Conservation (phyloP, 495 filamentous ascomycete species). For the Margaritispora aquatica region DNA sequence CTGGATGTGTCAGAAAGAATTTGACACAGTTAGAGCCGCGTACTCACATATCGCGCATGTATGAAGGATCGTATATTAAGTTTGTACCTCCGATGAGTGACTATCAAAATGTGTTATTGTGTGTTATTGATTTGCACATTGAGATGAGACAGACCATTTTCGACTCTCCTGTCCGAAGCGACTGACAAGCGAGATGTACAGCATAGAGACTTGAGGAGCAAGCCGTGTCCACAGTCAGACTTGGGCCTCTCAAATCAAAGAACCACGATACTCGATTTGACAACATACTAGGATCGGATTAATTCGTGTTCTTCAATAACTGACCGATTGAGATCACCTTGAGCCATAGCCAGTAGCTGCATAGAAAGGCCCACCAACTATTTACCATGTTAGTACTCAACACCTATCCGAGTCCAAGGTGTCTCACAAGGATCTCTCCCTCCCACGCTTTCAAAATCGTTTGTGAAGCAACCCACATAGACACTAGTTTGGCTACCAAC, state of each 20-base stretch:
- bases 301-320: slow-evolving; percentile 19
- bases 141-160: slow-evolving; percentile 23
- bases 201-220: slow-evolving; percentile 48
- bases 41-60: slow-evolving; percentile 20
- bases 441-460: slow-evolving; percentile 31
- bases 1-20: not conserved
- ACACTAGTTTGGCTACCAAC: slow-evolving; percentile 23
- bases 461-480: slow-evolving; percentile 30
- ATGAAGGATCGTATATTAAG: slow-evolving; percentile 9
- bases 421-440: slow-evolving; percentile 26
- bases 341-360: slow-evolving; percentile 8
- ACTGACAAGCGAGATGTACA: slow-evolving; percentile 21
- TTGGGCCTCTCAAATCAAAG: slow-evolving; percentile 41
- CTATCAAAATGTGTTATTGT: not conserved
- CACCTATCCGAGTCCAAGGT: slow-evolving; percentile 17
- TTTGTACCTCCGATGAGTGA: slow-evolving; percentile 10
- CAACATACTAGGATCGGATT: slow-evolving; percentile 29
- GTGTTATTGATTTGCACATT: slow-evolving; percentile 15
- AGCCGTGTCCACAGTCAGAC: slow-evolving; percentile 48
- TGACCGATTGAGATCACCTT: not conserved
- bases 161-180: slow-evolving; percentile 32
- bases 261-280: slow-evolving; percentile 46
- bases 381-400: slow-evolving; percentile 11
- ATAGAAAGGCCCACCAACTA: slow-evolving; percentile 9
- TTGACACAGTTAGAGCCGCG: slow-evolving; percentile 4